Evolutionary conservation across 108 stramenopile species (phyloP).

Genomic region (Skeletonema marinoi): DNA sequence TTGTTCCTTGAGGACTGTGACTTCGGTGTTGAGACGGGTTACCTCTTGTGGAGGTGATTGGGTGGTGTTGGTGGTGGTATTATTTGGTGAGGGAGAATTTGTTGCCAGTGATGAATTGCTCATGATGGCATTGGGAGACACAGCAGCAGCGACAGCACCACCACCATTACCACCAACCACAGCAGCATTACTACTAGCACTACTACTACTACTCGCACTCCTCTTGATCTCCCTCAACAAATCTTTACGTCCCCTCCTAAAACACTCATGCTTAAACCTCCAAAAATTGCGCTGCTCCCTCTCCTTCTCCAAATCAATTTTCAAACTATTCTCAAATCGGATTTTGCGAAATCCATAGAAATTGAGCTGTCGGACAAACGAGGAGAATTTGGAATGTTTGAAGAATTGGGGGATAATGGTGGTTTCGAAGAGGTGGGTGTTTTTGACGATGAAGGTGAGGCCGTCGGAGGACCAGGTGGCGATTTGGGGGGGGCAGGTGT

Average conservation of each 20-base stretch:
- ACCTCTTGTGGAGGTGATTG: conserved; percentile 5
- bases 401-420: conserved; percentile 92
- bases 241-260: conserved; percentile 71
- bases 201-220: conserved; percentile 18
- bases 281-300: conserved; percentile 74
- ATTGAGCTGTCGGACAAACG: conserved; percentile 91
- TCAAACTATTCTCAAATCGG: conserved; percentile 60
- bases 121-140: background rate
- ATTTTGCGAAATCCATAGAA: conserved; percentile 92
- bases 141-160: background rate
- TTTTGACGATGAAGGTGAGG: conserved; percentile 80
- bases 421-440: conserved; percentile 70
- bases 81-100: background rate
- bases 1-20: conserved; percentile 62
- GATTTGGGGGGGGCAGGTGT: conserved; percentile 69
- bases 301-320: conserved; percentile 74
- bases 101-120: background rate
- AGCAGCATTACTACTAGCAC: background rate
- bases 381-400: conserved; percentile 92
- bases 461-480: conserved; percentile 50
- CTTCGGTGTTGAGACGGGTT: conserved; percentile 66
- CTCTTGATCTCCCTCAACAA: conserved; percentile 80
- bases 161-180: too few relatives aligned
- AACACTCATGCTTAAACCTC: conserved; percentile 84
- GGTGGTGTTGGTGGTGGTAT: background rate